phyloP scores from a whole-genome alignment of 768 basidiomycete species.

The Panaeolus cyanescens region DNA sequence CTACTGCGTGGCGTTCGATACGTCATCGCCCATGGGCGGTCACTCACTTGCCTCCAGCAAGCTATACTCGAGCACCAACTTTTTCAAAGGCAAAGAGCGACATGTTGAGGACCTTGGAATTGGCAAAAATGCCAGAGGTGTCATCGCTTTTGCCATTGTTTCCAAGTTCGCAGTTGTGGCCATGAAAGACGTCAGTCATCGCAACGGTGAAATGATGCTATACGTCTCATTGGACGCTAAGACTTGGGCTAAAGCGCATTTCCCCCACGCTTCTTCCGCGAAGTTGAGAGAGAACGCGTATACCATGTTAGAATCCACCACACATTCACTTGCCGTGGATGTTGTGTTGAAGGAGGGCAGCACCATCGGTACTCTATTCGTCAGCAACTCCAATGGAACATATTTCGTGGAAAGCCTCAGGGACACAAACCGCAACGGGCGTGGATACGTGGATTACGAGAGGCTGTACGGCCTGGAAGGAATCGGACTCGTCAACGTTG shows the following conservation, averaged over 20 bases:
- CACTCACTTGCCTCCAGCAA: constrained; percentile 62
- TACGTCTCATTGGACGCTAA: constrained; percentile 86
- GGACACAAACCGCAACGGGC: constrained; percentile 88
- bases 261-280: constrained; percentile 87
- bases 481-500: constrained; percentile 88
- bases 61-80: constrained; percentile 85
- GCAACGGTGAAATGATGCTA: constrained; percentile 73
- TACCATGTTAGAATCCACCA: constrained; percentile 92
- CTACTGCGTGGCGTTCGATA: constrained; percentile 89
- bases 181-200: constrained; percentile 65
- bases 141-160: constrained; percentile 92
- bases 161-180: constrained; percentile 93
- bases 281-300: constrained; percentile 89
- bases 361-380: constrained; percentile 87
- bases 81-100: constrained; percentile 62
- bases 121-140: constrained; percentile 80
- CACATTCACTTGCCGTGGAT: constrained; percentile 93
- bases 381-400: constrained; percentile 95
- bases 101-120: constrained; percentile 82
- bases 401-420: constrained; percentile 90
- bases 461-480: constrained; percentile 85
- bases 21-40: constrained; percentile 45
- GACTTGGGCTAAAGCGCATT: constrained; percentile 86
- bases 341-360: constrained; percentile 74
- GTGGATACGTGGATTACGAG: constrained; percentile 94